A percentile compares a stretch with the other conserved stretches of the same genome.
These are phyloP conservation scores for Alectoria sarmentosa DNA, from an alignment of 495 filamentous ascomycete genomes.

Conservation along the genomic window DNA sequence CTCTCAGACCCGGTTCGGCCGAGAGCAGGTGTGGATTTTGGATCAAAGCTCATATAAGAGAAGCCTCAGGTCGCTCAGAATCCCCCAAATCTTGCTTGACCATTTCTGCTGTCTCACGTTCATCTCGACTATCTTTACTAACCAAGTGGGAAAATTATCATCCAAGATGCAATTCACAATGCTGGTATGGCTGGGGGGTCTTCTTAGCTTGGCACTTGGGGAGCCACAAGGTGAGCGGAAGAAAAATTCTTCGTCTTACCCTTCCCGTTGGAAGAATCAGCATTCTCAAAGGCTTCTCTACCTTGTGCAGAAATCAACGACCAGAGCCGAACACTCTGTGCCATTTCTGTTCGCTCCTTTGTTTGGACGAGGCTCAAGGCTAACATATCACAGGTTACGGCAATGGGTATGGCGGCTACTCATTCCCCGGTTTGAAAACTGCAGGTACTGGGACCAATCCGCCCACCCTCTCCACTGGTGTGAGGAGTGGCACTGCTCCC, in stretches of 20 bases:
- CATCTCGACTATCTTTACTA: not conserved
- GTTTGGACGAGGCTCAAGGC: not conserved
- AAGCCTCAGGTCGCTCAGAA: not conserved
- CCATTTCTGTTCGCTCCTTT: not conserved
- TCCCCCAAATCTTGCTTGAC: not conserved
- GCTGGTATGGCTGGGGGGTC: slow-evolving; percentile 6
- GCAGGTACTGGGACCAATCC: slow-evolving; percentile 5
- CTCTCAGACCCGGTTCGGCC: not conserved
- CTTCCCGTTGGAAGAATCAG: not conserved
- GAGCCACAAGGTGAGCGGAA: slow-evolving; percentile 11
- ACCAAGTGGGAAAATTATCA: not conserved
- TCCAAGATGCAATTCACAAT: slow-evolving; percentile 7
- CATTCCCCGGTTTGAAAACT: slow-evolving; percentile 5
- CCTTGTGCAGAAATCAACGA: not conserved
- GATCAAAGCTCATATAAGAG: not conserved
- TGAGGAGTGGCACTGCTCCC: slow-evolving; percentile 1
- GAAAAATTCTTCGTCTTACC: not conserved
- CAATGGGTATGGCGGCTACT: slow-evolving; percentile 1
- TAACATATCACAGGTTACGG: slow-evolving; percentile 1
- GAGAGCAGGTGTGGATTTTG: not conserved
- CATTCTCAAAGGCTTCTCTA: not conserved
- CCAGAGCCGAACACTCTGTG: not conserved
- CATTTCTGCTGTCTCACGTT: not conserved
- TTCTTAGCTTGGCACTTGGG: slow-evolving; percentile 10
- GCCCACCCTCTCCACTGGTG: slow-evolving; percentile 4